Evolutionary conservation across 1,284 basidiomycete species (phyloP).

Genomic region (Fistulinella cinereoalba): DNA sequence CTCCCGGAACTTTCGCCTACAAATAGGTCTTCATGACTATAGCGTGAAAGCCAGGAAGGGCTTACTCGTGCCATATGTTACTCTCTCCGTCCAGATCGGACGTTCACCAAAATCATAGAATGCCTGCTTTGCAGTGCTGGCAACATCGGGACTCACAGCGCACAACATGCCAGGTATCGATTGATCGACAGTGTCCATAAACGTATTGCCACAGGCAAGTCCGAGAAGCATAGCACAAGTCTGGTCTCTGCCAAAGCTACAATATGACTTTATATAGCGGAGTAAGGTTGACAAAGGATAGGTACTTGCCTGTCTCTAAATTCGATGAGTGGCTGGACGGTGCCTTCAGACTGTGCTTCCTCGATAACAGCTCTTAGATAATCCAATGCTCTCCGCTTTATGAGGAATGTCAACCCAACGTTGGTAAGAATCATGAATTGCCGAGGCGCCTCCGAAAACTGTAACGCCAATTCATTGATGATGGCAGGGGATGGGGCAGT

Average conservation of each 20-base stretch:
- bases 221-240: slow-evolving; percentile 91
- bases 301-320: slow-evolving; percentile 65
- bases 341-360: slow-evolving; percentile 65
- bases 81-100: slow-evolving; percentile 74
- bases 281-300: slow-evolving; percentile 4
- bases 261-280: no score
- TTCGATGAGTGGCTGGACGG: slow-evolving; percentile 66
- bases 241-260: slow-evolving; percentile 83
- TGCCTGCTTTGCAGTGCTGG: slow-evolving; percentile 69
- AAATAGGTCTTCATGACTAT: neutral
- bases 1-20: slow-evolving; percentile 68
- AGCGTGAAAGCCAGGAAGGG: slow-evolving; percentile 21
- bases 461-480: slow-evolving; percentile 79
- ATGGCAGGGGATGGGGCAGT: slow-evolving; percentile 47
- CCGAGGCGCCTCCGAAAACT: slow-evolving; percentile 68
- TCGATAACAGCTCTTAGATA: slow-evolving; percentile 73
- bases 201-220: slow-evolving; percentile 73
- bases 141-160: slow-evolving; percentile 57
- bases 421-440: slow-evolving; percentile 88
- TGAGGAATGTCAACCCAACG: slow-evolving; percentile 77
- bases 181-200: slow-evolving; percentile 54
- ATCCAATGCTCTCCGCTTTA: slow-evolving; percentile 84
- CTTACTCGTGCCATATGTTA: slow-evolving; percentile 64
- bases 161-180: slow-evolving; percentile 48
- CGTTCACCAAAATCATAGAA: slow-evolving; percentile 84